A percentile compares a stretch with the other conserved stretches of the same genome.
Conservation (phyloP, 1,284 basidiomycete species). For the Chiua sp. region DNA sequence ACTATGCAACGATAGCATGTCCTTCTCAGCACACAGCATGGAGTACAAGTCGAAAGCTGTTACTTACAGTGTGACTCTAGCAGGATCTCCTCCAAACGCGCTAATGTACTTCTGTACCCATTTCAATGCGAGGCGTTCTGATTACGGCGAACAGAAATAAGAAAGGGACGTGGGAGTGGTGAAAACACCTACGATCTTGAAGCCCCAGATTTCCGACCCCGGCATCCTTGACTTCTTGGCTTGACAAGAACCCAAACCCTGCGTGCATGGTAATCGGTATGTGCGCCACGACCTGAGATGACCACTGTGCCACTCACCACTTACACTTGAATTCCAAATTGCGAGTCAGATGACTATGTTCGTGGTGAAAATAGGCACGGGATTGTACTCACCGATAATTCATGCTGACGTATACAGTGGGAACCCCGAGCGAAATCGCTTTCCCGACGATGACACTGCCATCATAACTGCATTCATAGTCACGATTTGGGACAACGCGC, state of each 20-base stretch:
- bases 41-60: too few relatives aligned
- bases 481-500: too few relatives aligned
- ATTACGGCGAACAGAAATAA: neutral
- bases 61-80: slow-evolving; percentile 42
- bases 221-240: slow-evolving; percentile 54
- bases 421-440: slow-evolving; percentile 30
- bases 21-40: too few relatives aligned
- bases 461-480: slow-evolving; percentile 19
- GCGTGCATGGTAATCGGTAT: neutral
- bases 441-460: slow-evolving; percentile 32
- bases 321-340: slow-evolving; percentile 15
- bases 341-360: neutral
- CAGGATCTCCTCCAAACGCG: slow-evolving; percentile 54
- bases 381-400: slow-evolving; percentile 41
- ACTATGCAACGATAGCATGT: slow-evolving; percentile 11
- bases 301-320: slow-evolving; percentile 26
- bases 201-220: slow-evolving; percentile 61
- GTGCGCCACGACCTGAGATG: slow-evolving; percentile 17
- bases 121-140: slow-evolving; percentile 47
- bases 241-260: slow-evolving; percentile 55
- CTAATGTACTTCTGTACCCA: slow-evolving; percentile 56
- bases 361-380: too few relatives aligned
- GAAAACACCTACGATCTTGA: slow-evolving; percentile 50
- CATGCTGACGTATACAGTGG: slow-evolving; percentile 40
- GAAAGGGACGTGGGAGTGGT: neutral